Evolutionary conservation across 1,284 basidiomycete genomes (phyloP).

Genomic region (Mycosarcoma maydis): DNA sequence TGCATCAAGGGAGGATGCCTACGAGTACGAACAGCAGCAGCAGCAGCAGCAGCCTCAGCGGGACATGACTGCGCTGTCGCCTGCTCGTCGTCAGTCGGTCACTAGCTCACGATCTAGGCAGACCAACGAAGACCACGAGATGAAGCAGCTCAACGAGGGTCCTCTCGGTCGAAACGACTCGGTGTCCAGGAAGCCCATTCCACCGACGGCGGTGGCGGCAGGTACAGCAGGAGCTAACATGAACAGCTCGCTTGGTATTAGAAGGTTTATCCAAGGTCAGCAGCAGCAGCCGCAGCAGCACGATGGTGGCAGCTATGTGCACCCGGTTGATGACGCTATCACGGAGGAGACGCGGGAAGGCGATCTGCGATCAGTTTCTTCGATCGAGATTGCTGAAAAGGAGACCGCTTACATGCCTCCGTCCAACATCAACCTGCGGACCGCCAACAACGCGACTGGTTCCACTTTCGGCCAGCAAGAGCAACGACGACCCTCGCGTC

Average conservation of each 20-base stretch:
- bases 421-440: too few species aligned
- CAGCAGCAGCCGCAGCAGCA: conserved; percentile 1
- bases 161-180: conserved; percentile 1
- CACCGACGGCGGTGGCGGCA: background rate
- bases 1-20: conserved; percentile 21
- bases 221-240: background rate
- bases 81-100: conserved; percentile 23
- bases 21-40: conserved; percentile 12
- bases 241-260: conserved; percentile 36
- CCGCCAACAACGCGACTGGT: background rate
- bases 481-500: conserved; percentile 10
- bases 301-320: too few species aligned
- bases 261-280: conserved; percentile 33
- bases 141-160: conserved; percentile 38
- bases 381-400: conserved; percentile 10
- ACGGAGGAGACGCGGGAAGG: conserved; percentile 33
- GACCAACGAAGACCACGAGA: conserved; percentile 47
- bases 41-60: background rate
- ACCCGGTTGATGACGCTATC: conserved; percentile 30
- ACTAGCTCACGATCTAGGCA: conserved; percentile 23
- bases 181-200: conserved; percentile 1
- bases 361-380: conserved; percentile 14
- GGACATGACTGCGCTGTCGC: conserved; percentile 9
- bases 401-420: conserved; percentile 11
- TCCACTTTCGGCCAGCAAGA: background rate